Evolutionary conservation across 495 filamentous ascomycete genomes (phyloP).

Genomic region (Aspergillus sclerotioniger): DNA sequence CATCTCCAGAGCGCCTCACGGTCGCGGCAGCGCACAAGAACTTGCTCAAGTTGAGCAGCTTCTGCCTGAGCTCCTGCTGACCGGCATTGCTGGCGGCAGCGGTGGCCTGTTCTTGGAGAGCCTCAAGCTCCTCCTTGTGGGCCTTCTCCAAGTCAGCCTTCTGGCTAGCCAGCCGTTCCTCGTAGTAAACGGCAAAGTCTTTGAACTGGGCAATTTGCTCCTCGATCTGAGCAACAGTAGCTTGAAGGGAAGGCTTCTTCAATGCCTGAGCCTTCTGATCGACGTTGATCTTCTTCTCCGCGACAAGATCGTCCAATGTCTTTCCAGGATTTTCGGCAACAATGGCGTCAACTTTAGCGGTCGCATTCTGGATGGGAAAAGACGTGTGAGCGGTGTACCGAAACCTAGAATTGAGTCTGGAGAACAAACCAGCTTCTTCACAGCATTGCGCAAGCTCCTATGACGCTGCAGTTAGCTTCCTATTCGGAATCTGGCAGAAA

Average conservation of each 20-base stretch:
- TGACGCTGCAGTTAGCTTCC: constrained; percentile 9
- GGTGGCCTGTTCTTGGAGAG: constrained; percentile 62
- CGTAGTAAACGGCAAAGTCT: constrained; percentile 77
- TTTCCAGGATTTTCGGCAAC: constrained; percentile 73
- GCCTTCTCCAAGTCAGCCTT: constrained; percentile 70
- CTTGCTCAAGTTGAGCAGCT: constrained; percentile 67
- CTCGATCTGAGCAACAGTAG: constrained; percentile 69
- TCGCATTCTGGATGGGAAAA: constrained; percentile 57
- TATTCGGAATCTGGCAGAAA: background rate
- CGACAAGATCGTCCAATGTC: constrained; percentile 80
- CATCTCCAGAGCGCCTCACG: constrained; percentile 62
- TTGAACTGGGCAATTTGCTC: constrained; percentile 83
- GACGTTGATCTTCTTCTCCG: constrained; percentile 78
- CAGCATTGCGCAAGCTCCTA: constrained; percentile 79
- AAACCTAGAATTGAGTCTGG: background rate
- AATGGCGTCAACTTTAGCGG: constrained; percentile 73
- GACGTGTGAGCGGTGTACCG: constrained; percentile 14
- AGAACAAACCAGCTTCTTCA: constrained; percentile 80
- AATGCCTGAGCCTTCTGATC: constrained; percentile 87
- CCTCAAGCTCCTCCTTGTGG: constrained; percentile 68
- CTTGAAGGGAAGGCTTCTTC: constrained; percentile 86
- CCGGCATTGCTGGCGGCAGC: constrained; percentile 59
- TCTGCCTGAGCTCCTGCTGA: constrained; percentile 49
- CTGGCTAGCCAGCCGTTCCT: constrained; percentile 62
- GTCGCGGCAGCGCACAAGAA: constrained; percentile 78